A percentile compares a stretch with the other conserved stretches of the same genome.
Evolutionary conservation across 2,329 filamentous ascomycete species (phyloP).

Genomic region (Microdochium nivale): DNA sequence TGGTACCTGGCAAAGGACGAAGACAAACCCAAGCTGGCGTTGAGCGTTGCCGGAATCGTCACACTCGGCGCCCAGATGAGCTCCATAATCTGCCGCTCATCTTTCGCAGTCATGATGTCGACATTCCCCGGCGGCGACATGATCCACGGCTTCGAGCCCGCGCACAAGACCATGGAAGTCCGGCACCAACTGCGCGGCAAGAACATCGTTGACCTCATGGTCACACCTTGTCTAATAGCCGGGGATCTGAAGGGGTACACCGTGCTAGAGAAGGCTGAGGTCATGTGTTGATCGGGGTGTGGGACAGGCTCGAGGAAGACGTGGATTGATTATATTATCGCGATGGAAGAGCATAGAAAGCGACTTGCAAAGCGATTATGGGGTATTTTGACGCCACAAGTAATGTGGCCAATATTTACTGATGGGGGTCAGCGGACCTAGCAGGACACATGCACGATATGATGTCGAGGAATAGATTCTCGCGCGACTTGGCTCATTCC

Average conservation of each 20-base stretch:
- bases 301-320: not conserved
- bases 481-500: too few relatives aligned
- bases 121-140: constrained; percentile 13
- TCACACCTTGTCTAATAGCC: constrained; percentile 17
- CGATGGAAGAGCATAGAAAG: too few relatives aligned
- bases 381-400: too few relatives aligned
- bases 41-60: constrained; percentile 11
- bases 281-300: constrained; percentile 11
- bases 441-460: too few relatives aligned
- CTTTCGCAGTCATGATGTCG: constrained; percentile 14
- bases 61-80: constrained; percentile 10
- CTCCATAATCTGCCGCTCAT: constrained; percentile 10
- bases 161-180: constrained; percentile 13
- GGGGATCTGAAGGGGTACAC: constrained; percentile 11
- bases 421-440: too few relatives aligned
- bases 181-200: constrained; percentile 6
- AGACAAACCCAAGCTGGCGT: constrained; percentile 3
- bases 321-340: too few relatives aligned
- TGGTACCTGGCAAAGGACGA: constrained; percentile 8
- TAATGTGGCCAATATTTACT: too few relatives aligned
- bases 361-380: too few relatives aligned
- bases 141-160: constrained; percentile 13
- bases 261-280: constrained; percentile 18
- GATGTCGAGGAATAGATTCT: too few relatives aligned
- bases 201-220: constrained; percentile 15